These are phyloP conservation scores for Giardia muris DNA, from an alignment of 208 protist species.

Conservation along the genomic window DNA sequence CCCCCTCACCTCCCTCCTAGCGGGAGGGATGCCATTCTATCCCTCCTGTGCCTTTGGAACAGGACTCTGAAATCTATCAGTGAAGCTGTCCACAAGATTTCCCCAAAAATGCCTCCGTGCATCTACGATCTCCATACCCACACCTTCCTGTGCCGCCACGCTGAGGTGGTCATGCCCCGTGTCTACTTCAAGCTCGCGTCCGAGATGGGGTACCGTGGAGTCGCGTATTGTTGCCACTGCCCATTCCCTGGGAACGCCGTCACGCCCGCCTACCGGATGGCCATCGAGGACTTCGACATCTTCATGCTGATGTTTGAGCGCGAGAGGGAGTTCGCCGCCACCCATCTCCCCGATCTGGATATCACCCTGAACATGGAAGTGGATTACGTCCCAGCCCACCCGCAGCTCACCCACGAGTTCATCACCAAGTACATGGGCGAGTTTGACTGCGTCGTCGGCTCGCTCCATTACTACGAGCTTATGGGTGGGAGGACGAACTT, in stretches of 20 bases:
- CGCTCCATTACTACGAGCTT: conserved; percentile 17
- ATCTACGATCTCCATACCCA: conserved; percentile 24
- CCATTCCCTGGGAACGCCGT: not conserved
- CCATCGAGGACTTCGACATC: not conserved
- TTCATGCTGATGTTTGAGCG: not conserved
- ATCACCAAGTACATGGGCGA: not conserved
- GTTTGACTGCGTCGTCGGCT: conserved; percentile 18
- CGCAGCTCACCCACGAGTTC: not conserved
- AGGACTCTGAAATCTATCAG: too few species aligned
- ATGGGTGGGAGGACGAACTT: too few species aligned
- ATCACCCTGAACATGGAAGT: conserved; percentile 11
- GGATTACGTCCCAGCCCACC: not conserved
- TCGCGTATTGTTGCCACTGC: conserved; percentile 22
- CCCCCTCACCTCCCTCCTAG: too few species aligned
- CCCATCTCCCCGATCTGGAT: not conserved
- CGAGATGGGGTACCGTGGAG: not conserved
- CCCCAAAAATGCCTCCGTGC: not conserved
- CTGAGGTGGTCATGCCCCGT: conserved; percentile 1
- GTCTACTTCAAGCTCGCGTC: not conserved
- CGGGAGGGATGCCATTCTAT: too few species aligned
- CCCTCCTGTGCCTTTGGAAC: too few species aligned
- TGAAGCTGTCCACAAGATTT: not conserved
- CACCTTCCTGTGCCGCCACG: conserved; percentile 7
- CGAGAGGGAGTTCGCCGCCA: not conserved
- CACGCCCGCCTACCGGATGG: not conserved